Base-by-base conservation (phyloP, 2,329 filamentous ascomycete genomes). In the Piedraia hortae region DNA sequence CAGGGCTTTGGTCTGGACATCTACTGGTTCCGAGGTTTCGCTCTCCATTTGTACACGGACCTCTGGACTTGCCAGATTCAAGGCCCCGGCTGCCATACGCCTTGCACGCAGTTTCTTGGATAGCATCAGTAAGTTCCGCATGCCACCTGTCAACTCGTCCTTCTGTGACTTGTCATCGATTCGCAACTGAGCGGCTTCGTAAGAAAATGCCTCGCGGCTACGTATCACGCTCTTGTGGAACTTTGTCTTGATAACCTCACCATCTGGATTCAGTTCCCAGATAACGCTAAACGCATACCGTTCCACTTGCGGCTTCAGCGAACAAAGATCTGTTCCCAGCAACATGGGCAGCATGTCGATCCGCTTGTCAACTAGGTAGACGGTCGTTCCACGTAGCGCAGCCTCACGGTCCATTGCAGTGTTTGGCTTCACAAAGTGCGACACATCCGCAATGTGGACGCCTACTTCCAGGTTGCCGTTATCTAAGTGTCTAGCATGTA, bases 331-430 rank as follows among this genome's bases (percentile, higher is more conserved):
- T 1, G 85, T 97, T 26, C 85, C 85, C 7, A 97, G 66, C 14
- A 97, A 66, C 59, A 78, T 80, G 1, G 88, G 88, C 44, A 97
- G 59, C 88, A 97, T 97, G 53, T 97, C 88, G 37, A 97, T 97
- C 36, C 85, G 78, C 56, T 97, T 97, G 47, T 97, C 85, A 3
- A 97, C 85, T 9, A 97, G 56, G 43, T 97, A 97, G 13, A 97
- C 85, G 0, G 82, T 93, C 4, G 85, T 93, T 29, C 85, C 85
- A 36, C 85, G 70, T 38, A 89, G 64, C 39, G 77, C 85, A 3
- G 85, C 85, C 48, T 97, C 85, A 21, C 67, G 62, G 42, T 97
- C 88, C 85, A 97, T 97, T 24, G 85, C 71, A 38, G 82, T 97
- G 44, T 74, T 78, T 12, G 88, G 80, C 47, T 85, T 89, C 37